Conservation (phyloP, 768 basidiomycete species). For the Chalciporus piperatus region DNA sequence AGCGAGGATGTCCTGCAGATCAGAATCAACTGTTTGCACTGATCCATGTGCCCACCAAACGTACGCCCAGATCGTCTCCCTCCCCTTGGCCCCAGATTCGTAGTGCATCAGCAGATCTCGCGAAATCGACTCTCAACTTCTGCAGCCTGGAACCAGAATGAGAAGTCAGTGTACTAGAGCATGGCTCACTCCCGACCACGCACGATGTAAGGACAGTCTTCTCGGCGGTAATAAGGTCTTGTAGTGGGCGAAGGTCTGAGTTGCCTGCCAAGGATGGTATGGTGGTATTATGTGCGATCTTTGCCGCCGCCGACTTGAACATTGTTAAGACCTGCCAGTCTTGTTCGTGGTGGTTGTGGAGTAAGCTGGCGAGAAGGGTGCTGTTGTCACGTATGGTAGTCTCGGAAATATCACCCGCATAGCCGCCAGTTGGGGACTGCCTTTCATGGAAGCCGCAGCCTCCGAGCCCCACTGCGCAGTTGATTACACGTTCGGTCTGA, state of each 20-base stretch:
- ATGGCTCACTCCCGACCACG: conserved; percentile 24
- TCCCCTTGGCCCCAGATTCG: conserved; percentile 73
- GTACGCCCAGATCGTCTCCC: conserved; percentile 78
- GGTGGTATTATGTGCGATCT: conserved; percentile 87
- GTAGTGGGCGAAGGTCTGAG: conserved; percentile 75
- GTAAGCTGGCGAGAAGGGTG: neutral
- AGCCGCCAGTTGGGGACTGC: too few relatives aligned
- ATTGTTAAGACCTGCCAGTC: conserved; percentile 35
- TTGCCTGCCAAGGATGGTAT: conserved; percentile 69
- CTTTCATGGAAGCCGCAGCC: too few relatives aligned
- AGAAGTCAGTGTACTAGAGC: neutral
- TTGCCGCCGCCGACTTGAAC: conserved; percentile 77
- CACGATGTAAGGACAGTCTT: conserved; percentile 78
- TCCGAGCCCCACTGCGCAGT: too few relatives aligned
- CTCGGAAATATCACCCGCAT: neutral
- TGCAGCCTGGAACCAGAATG: conserved; percentile 44
- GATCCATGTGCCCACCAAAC: conserved; percentile 18
- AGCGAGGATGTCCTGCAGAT: conserved; percentile 64
- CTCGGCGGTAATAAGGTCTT: conserved; percentile 88
- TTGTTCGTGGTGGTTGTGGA: conserved; percentile 7
- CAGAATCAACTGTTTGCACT: neutral
- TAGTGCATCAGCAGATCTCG: conserved; percentile 70
- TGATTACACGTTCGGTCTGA: too few relatives aligned
- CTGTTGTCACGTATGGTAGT: neutral
- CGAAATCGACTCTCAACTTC: conserved; percentile 61